Conservation (phyloP, 345 rosid genomes). For the Camelina neglecta region DNA sequence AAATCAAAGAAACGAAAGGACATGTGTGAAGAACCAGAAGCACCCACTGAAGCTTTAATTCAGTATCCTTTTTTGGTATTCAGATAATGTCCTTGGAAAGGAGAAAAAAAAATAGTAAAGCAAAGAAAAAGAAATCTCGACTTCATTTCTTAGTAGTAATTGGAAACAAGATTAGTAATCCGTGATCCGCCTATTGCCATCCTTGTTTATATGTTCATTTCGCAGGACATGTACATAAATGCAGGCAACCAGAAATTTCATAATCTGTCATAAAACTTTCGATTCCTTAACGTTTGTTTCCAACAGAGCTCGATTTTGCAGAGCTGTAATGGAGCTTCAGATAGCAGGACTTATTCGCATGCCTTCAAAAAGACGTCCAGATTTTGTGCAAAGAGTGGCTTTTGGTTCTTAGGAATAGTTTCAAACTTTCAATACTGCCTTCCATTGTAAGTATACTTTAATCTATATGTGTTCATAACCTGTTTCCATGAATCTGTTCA, state of each 20-base stretch:
- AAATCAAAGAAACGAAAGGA: constrained; percentile 68
- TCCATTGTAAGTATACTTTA: constrained; percentile 8
- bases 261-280: background rate
- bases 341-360: constrained; percentile 84
- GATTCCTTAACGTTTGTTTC: constrained; percentile 51
- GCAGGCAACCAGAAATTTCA: background rate
- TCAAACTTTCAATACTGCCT: constrained; percentile 8
- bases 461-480: constrained; percentile 4
- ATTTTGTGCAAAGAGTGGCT: constrained; percentile 88
- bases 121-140: background rate
- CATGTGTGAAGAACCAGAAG: constrained; percentile 50
- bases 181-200: constrained; percentile 15
- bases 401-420: constrained; percentile 58
- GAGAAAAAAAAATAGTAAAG: background rate
- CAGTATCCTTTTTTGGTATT: constrained; percentile 76
- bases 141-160: background rate
- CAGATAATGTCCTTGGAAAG: background rate
- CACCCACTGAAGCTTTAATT: constrained; percentile 60
- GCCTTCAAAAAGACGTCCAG: constrained; percentile 88
- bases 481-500: constrained; percentile 2
- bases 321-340: constrained; percentile 88
- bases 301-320: constrained; percentile 84
- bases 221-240: constrained; percentile 7
- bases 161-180: background rate
- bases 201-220: constrained; percentile 19